Base-by-base conservation (phyloP, 2,329 filamentous ascomycete genomes). In the Aureobasidium sp. region DNA sequence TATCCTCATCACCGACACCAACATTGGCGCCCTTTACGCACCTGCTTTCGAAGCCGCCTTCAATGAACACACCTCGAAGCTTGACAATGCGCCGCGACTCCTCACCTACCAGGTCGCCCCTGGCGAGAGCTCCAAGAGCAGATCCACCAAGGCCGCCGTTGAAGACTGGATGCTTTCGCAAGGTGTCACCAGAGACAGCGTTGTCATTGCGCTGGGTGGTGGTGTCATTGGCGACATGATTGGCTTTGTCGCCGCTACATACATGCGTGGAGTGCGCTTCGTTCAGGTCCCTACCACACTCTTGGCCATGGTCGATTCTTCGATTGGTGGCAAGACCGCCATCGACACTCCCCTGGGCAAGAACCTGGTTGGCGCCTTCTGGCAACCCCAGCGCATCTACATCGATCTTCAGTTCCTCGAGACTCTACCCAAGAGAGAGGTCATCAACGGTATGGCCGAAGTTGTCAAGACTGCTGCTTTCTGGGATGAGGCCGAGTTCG, bases 391-490 rank as follows among this genome's bases (percentile, higher is more conserved):
- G 70, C 86, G 91, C 65, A 92, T 97, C 66, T 99, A 96, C 76
- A 92, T 99, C 68, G 94, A 99, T 74, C 80, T 97, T 64, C 83
- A 86, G 61, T 97, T 99, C 71, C 81, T 99, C 61, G 90, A 96
- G 72, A 96, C 91, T 1, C 80, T 99, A 25, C 92, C 93, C 1
- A 86, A 88, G 66, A 83, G 94, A 67, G 93, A 99, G 76, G 93
- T 99, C 71, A 91, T 97, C 76, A 99, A 99, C 73, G 94, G 94
- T 64, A 97, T 99, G 93, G 94, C 93, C 30, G 94, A 99, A 78
- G 93, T 99, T 34, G 66, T 71, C 45, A 73, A 82, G 83, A 99
- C 94, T 3, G 94, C 94, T 3, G 94, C 94, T 59, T 97, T 99
- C 68, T 97, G 93, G 85, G 85, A 96, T 69, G 91, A 95, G 74